Evolutionary conservation across 1,284 basidiomycete genomes (phyloP).

Genomic region (Phellinidium pouzarii): DNA sequence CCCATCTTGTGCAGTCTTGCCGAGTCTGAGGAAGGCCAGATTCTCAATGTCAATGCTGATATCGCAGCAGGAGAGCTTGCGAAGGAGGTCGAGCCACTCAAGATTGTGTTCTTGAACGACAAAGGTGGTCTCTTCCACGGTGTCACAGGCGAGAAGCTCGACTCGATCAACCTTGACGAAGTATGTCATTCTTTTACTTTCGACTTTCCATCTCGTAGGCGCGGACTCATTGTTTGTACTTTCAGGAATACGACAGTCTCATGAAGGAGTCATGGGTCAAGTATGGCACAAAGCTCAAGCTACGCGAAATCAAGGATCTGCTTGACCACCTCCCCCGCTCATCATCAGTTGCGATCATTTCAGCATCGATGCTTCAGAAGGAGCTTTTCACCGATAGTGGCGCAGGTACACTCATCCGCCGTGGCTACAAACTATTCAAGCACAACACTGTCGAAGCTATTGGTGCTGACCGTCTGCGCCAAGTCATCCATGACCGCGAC

Average conservation of each 20-base stretch:
- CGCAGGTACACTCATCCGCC: constrained; percentile 94
- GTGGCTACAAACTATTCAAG: constrained; percentile 97
- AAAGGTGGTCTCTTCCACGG: constrained; percentile 98
- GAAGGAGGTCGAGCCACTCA: constrained; percentile 96
- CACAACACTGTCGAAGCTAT: constrained; percentile 77
- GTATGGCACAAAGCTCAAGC: constrained; percentile 98
- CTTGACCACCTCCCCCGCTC: constrained; percentile 97
- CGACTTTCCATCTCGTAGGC: too few relatives aligned
- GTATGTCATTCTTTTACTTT: constrained; percentile 33
- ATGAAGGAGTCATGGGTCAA: constrained; percentile 99
- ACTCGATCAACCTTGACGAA: constrained; percentile 97
- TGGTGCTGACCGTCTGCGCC: constrained; percentile 88
- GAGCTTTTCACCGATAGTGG: constrained; percentile 99
- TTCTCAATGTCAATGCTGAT: constrained; percentile 95
- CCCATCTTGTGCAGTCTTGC: constrained; percentile 91
- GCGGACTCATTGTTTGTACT: background rate
- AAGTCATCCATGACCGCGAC: constrained; percentile 91
- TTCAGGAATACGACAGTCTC: constrained; percentile 84
- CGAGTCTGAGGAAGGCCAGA: constrained; percentile 87
- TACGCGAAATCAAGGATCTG: constrained; percentile 98
- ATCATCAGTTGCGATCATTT: constrained; percentile 98
- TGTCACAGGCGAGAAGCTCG: constrained; percentile 89
- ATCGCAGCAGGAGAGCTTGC: constrained; percentile 94
- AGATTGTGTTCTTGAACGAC: constrained; percentile 98
- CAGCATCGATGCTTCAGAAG: constrained; percentile 88